Evolutionary conservation across 2,329 filamentous ascomycete genomes (phyloP).

Genomic region (Colletotrichum siamense): DNA sequence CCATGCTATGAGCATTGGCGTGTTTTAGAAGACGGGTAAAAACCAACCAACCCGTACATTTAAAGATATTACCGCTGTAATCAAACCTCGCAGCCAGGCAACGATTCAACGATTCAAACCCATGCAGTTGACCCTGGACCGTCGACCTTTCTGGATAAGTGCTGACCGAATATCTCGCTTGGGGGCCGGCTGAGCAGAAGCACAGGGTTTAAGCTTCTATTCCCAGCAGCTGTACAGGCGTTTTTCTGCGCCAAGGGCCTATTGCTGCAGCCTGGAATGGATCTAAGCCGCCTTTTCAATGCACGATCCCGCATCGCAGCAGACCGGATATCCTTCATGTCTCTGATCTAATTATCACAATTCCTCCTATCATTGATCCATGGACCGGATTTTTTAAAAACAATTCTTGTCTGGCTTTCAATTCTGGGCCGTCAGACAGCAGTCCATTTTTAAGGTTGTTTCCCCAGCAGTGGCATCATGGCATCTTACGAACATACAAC

Average conservation of each 20-base stretch:
- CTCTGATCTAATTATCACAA: background rate
- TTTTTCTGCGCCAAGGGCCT: background rate
- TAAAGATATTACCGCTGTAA: background rate
- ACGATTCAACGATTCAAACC: background rate
- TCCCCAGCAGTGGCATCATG: background rate
- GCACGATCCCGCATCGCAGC: background rate
- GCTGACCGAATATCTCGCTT: background rate
- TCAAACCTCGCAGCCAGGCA: background rate
- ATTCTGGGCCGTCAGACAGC: background rate
- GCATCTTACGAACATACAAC: background rate
- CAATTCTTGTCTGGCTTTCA: background rate
- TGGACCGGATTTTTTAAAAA: background rate
- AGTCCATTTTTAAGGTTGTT: background rate
- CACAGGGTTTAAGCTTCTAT: background rate
- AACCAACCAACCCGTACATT: background rate
- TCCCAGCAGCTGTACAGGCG: background rate
- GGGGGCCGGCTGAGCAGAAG: background rate
- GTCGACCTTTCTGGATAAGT: background rate
- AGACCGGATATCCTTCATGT: background rate
- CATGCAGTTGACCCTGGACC: background rate
- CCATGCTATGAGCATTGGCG: background rate
- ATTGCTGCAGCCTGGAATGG: background rate
- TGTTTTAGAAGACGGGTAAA: background rate
- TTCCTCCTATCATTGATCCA: background rate
- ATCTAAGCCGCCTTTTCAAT: background rate